Base-by-base conservation (phyloP, 495 filamentous ascomycete species). In the Penicillium chermesinum region DNA sequence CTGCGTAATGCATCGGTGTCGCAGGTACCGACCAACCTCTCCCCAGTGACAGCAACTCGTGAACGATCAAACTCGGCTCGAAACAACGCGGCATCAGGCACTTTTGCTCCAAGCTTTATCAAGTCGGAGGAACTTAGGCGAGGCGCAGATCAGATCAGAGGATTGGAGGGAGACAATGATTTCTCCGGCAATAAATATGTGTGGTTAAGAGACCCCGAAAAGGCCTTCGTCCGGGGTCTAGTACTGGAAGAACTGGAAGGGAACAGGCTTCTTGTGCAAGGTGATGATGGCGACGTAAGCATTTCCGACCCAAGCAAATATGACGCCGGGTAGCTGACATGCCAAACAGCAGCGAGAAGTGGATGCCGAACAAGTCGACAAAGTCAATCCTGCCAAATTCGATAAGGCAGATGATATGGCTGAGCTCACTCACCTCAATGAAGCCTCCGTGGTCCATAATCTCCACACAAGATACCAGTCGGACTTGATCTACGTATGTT, bases 321-420 rank as follows among this genome's bases (percentile, higher is more conserved):
- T 14, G 7, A 16, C 12, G 18, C 46, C 50, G 44, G 13, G 34
- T 7, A 46, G 56, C 56, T 58, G 22, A 57, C 42, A 40, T 14
- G 10, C 42, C 22, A 21, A 20, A 48, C 54, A 95, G 86, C 89
- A 95, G 81, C 87, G 89, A 38, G 86, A 88, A 61, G 84, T 93
- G 25, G 82, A 91, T 53, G 67, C 78, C 16, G 89, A 96, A 52
- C 84, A 79, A 48, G 89, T 95, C 40, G 94, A 99, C 75, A 96
- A 95, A 67, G 94, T 97, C 70, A 99, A 99, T 67, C 94, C 94
- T 18, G 94, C 89, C 45, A 99, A 99, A 61, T 99, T 99, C 63
- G 94, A 99, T 75, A 96, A 93, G 66, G 91, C 93, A 6, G 87
- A 95, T 70, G 94, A 99, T 62, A 99, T 99, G 94, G 93, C 94